phyloP scores from a whole-genome alignment of 352 stramenopile species.

The Globisporangium paroecandrum region DNA sequence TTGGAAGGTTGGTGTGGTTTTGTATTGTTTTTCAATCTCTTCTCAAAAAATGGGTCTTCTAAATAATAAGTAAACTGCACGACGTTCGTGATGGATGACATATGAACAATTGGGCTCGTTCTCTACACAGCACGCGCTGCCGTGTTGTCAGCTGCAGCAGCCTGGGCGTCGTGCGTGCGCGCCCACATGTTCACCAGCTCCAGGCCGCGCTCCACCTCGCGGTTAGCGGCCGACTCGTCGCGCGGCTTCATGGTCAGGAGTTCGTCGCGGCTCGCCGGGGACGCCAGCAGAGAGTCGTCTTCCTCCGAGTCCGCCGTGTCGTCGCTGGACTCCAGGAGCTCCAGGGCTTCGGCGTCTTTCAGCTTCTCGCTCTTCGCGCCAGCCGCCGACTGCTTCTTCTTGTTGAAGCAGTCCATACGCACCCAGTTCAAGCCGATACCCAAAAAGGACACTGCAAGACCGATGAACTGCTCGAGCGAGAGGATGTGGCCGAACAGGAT shows the following conservation, averaged over 20 bases:
- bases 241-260: slow-evolving; percentile 26
- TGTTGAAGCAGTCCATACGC: slow-evolving; percentile 49
- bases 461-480: slow-evolving; percentile 57
- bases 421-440: slow-evolving; percentile 84
- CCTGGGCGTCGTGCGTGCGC: slow-evolving; percentile 13
- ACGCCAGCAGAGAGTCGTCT: slow-evolving; percentile 25
- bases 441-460: slow-evolving; percentile 58
- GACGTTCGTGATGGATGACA: not conserved
- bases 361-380: slow-evolving; percentile 16
- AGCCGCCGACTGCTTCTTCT: slow-evolving; percentile 18
- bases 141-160: not conserved
- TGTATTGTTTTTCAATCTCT: slow-evolving; percentile 1
- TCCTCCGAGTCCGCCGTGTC: slow-evolving; percentile 65
- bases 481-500: slow-evolving; percentile 78
- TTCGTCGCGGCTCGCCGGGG: slow-evolving; percentile 22
- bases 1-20: not conserved
- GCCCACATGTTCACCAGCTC: slow-evolving; percentile 70
- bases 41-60: slow-evolving; percentile 1
- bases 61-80: slow-evolving; percentile 8
- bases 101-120: not conserved
- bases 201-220: slow-evolving; percentile 54
- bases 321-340: slow-evolving; percentile 59
- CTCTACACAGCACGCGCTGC: slow-evolving; percentile 12
- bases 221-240: slow-evolving; percentile 31
- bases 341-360: slow-evolving; percentile 42